Evolutionary conservation across 192 early-diverging fungal species (phyloP).

Genomic region (Lobosporangium transversale): DNA sequence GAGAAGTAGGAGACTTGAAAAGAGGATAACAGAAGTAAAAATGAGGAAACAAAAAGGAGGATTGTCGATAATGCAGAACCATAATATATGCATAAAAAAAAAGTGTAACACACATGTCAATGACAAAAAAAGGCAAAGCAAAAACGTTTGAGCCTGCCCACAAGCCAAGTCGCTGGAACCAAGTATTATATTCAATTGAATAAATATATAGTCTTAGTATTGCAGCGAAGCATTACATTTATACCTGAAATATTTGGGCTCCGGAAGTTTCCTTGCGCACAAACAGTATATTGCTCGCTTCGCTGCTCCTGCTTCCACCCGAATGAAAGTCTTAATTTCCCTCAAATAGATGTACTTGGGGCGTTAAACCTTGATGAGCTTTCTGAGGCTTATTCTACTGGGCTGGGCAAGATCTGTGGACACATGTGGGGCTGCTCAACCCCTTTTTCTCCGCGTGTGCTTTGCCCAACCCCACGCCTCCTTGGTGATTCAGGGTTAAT

Average conservation of each 20-base stretch:
- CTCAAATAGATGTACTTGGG: background rate
- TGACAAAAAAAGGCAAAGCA: conserved; percentile 4
- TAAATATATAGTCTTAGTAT: background rate
- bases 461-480: background rate
- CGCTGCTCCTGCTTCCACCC: background rate
- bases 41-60: background rate
- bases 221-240: background rate
- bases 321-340: background rate
- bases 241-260: background rate
- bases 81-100: background rate
- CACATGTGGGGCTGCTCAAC: background rate
- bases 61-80: background rate
- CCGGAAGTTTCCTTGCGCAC: background rate
- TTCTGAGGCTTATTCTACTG: no score
- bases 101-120: conserved; percentile 11
- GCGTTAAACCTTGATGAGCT: background rate
- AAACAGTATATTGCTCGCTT: background rate
- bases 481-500: conserved; percentile 14
- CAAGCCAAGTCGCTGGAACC: conserved; percentile 15
- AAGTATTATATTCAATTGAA: background rate
- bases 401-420: no score
- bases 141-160: background rate
- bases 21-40: no score
- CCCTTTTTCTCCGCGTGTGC: background rate
- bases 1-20: no score